Evolutionary conservation across 2,329 filamentous ascomycete species (phyloP), one percentile per base, ranked within the genome.

Genomic region (Fusarium sp.): DNA sequence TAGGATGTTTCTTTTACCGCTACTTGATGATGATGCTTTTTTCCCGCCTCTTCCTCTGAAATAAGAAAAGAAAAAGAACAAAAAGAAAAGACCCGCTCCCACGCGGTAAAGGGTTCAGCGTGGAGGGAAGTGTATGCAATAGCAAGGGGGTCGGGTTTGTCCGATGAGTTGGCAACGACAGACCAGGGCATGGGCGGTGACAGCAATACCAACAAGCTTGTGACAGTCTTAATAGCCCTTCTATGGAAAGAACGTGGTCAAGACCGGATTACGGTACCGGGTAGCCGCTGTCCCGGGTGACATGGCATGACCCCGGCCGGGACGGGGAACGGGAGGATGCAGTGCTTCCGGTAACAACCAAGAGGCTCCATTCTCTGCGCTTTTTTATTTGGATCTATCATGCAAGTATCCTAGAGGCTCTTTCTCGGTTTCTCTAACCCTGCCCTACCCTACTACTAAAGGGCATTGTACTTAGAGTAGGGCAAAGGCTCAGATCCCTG

Each of bases 121-220:
- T 48, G 57, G 61, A 69, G 53, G 67, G 41, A 30, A 41, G 57
- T 64, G 54, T n/a, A 61, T 64, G 54, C 32, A 57, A 59, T 30
- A 18, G 29, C 40, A 58, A 65, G 45, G 61, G 61, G 45, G 46
- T 24, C 57, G 40, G 61, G 40, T 59, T 65, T 65, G 45, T 27
- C 61, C 45, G 56, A 67, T 71, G 69, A 57, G 69, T 57, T 71
- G 68, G 68, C 68, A 71, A 51, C 29, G 34, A 54, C 55, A 37
- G 54, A 53, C 68, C 37, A 57, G 55, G 68, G 42, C 58, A 49
- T 51, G 57, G 37, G 30, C 64, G 57, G 64, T 67, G 64, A 67
- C 64, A 67, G 24, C 48, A 32, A 67, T 46, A 56, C n/a, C 22
- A 22, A 60, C 29, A 57, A 37, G 34, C 34, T 37, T 37, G 25